Conservation (phyloP, 192 early-diverging fungal species). For the Allomyces javanicus region DNA sequence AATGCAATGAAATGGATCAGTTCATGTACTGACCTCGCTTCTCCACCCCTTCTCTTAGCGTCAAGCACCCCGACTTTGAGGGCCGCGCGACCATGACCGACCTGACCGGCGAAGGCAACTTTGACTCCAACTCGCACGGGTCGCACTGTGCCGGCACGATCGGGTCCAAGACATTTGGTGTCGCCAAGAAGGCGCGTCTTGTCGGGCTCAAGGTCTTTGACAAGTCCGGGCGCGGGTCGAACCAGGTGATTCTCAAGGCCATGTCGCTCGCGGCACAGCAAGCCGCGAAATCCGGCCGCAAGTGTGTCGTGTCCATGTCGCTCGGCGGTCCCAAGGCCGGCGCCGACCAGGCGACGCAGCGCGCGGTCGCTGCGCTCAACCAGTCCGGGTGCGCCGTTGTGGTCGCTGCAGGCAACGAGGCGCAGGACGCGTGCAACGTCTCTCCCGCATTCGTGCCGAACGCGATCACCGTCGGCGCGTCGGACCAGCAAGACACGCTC, state of each 20-base stretch:
- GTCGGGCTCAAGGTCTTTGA: constrained; percentile 83
- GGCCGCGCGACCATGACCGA: neutral
- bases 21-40: too few species aligned
- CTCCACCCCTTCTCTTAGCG: neutral
- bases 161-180: constrained; percentile 61
- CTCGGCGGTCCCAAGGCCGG: constrained; percentile 2
- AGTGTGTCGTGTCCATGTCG: constrained; percentile 2
- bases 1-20: too few species aligned
- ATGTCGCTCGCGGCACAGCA: constrained; percentile 19
- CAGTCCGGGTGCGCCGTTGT: constrained; percentile 18
- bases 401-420: constrained; percentile 39
- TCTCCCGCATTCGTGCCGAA: constrained; percentile 28
- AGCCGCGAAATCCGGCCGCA: constrained; percentile 1
- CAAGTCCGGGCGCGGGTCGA: constrained; percentile 72
- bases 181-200: constrained; percentile 64
- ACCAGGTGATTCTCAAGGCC: constrained; percentile 74
- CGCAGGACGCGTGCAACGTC: constrained; percentile 28
- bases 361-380: constrained; percentile 6
- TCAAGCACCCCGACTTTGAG: constrained; percentile 6
- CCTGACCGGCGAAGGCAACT: neutral
- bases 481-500: constrained; percentile 56
- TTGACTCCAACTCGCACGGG: constrained; percentile 25
- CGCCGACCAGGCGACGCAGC: neutral
- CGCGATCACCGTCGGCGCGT: constrained; percentile 83
- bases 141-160: constrained; percentile 85